Percentiles rank a stretch among this genome's conserved stretches.
Evolutionary conservation across 192 early-diverging fungal species (phyloP).

Genomic region (Coemansia brasiliensis): DNA sequence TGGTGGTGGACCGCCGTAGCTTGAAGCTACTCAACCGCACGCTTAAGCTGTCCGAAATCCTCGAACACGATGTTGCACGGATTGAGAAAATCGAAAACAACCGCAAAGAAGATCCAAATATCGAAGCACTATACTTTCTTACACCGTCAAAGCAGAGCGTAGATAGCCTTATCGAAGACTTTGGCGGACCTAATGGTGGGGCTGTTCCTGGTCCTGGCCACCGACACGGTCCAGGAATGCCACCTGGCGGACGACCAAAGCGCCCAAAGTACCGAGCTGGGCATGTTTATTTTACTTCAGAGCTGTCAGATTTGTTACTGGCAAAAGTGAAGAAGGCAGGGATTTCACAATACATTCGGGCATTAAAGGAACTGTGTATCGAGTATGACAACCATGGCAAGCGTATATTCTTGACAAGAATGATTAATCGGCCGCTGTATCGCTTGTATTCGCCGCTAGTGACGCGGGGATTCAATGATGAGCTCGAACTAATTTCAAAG

Average conservation of each 20-base stretch:
- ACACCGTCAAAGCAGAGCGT: conserved; percentile 50
- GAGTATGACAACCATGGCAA: conserved; percentile 47
- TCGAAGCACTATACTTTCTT: conserved; percentile 57
- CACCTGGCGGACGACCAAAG: conserved; percentile 4
- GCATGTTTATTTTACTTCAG: conserved; percentile 55
- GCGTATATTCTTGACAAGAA: conserved; percentile 44
- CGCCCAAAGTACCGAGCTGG: conserved; percentile 42
- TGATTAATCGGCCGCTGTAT: conserved; percentile 47
- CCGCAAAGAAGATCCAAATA: conserved; percentile 39
- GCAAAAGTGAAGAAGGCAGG: conserved; percentile 34
- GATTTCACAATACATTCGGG: conserved; percentile 37
- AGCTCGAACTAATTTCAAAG: conserved; percentile 56
- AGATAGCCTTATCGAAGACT: conserved; percentile 38
- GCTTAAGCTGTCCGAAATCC: conserved; percentile 47
- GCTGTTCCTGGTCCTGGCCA: neutral
- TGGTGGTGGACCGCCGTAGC: conserved; percentile 52
- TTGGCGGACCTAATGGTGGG: conserved; percentile 15
- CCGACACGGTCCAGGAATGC: neutral
- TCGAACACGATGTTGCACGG: conserved; percentile 49
- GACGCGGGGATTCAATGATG: conserved; percentile 33
- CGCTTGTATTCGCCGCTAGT: conserved; percentile 57
- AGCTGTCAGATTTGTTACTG: conserved; percentile 47
- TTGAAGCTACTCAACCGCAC: conserved; percentile 40
- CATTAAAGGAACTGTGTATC: conserved; percentile 57
- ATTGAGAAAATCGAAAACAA: conserved; percentile 52